Evolutionary conservation across 192 early-diverging fungal species (phyloP).

Genomic region (Dissophora ornata): DNA sequence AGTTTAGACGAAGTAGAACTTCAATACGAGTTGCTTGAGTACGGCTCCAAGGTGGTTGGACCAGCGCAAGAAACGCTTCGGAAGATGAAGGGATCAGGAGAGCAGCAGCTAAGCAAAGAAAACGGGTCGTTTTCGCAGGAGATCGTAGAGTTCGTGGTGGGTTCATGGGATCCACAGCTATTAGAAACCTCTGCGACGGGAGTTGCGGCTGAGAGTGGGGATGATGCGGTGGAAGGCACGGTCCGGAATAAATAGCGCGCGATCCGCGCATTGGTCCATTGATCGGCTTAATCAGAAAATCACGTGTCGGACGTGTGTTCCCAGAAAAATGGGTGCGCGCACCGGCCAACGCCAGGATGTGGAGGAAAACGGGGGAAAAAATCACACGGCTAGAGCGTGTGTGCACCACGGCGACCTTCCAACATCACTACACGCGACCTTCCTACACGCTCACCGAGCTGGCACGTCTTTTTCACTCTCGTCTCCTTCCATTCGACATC

Average conservation of each 20-base stretch:
- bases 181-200: neutral
- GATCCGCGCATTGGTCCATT: too few species aligned
- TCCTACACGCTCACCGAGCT: too few species aligned
- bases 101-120: neutral
- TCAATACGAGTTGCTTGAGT: neutral
- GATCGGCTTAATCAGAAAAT: too few species aligned
- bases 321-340: too few species aligned
- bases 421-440: too few species aligned
- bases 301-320: too few species aligned
- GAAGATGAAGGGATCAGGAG: neutral
- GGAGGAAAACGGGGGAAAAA: conserved; percentile 16
- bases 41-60: conserved; percentile 15
- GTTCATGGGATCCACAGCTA: conserved; percentile 36
- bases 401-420: too few species aligned
- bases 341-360: too few species aligned
- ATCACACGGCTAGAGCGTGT: too few species aligned
- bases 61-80: conserved; percentile 10
- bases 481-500: too few species aligned
- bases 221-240: neutral
- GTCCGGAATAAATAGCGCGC: conserved; percentile 35
- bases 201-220: conserved; percentile 1
- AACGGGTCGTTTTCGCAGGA: neutral
- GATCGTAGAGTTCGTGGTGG: conserved; percentile 30
- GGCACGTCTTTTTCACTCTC: too few species aligned
- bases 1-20: neutral